phyloP scores from a whole-genome alignment of 1,284 basidiomycete genomes.

The Microbotryum silenes-acaulis region DNA sequence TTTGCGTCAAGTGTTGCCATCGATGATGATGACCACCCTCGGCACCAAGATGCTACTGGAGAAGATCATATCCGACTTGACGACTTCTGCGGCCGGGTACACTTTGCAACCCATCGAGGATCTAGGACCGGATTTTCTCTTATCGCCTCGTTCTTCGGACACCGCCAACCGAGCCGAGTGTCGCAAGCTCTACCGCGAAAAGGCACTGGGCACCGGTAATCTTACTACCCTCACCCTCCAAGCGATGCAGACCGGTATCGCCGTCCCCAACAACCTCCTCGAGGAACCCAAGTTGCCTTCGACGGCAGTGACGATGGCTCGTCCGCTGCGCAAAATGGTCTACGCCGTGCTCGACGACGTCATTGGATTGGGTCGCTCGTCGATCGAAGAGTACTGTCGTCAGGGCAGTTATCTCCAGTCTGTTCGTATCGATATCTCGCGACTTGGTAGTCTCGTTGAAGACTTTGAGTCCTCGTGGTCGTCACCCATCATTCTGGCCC shows the following conservation, averaged over 20 bases:
- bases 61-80: constrained; percentile 11
- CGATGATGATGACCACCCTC: no score
- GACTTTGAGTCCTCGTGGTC: neutral
- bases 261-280: constrained; percentile 4
- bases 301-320: constrained; percentile 50
- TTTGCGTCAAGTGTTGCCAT: no score
- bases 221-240: constrained; percentile 15
- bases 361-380: constrained; percentile 46
- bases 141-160: constrained; percentile 12
- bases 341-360: constrained; percentile 62
- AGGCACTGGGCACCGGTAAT: constrained; percentile 7
- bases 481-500: neutral
- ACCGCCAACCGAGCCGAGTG: neutral
- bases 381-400: constrained; percentile 15
- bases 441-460: neutral
- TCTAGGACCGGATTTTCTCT: constrained; percentile 7
- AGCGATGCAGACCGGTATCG: constrained; percentile 19
- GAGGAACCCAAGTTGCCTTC: constrained; percentile 13
- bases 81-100: constrained; percentile 16
- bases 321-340: constrained; percentile 56
- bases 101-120: constrained; percentile 8
- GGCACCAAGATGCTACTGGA: no score
- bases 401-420: constrained; percentile 1
- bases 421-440: neutral
- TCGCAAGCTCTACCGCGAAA: constrained; percentile 2